Base-by-base conservation (phyloP, 192 early-diverging fungal genomes). In the Martensiomyces pterosporus region DNA sequence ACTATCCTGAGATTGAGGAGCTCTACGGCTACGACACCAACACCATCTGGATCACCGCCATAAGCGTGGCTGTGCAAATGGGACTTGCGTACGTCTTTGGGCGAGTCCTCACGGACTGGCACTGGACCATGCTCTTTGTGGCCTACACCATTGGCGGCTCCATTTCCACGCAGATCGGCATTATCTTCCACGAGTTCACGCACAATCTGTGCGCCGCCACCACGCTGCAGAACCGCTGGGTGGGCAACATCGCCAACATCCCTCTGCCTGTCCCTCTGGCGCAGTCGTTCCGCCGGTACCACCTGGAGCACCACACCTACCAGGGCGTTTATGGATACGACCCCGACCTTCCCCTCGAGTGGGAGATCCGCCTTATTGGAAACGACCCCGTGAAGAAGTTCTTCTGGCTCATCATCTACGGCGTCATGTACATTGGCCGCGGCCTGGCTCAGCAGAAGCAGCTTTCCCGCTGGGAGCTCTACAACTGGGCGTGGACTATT, bases 281-380 rank as follows among this genome's bases (percentile, higher is more conserved):
- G 16, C 79, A 81, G 60, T 89, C 87, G 16, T 89, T 89, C 76
- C 84, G 87, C 41, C 78, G 86, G 4, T 88, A 89, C 58, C 94
- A 98, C 70, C 77, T 96, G 47, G 94, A 95, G 67, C 94, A 98
- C 67, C 94, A 98, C 76, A 88, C 89, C n/a, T 94, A 84, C 74
- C 92, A 95, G 74, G 94, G 94, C 14, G 93, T 96, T 12, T 82
- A 85, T 18, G 93, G 91, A 14, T 82, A 88, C 58, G 94, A 98
- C 59, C 88, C 92, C 40, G 94, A 98, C 61, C 79, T 98, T 19
- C 94, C 94, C 5, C 75, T 91, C 7, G 83, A 89, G 39, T 84
- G 88, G 79, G 93, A 98, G 68, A 83, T 80, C 60, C 79, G 78
- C 22, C 59, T 95, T 43, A 83, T 90, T 47, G 75, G 78, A 7